phyloP scores from a whole-genome alignment of 768 basidiomycete species.

The Boletus rufocinnamomeus region DNA sequence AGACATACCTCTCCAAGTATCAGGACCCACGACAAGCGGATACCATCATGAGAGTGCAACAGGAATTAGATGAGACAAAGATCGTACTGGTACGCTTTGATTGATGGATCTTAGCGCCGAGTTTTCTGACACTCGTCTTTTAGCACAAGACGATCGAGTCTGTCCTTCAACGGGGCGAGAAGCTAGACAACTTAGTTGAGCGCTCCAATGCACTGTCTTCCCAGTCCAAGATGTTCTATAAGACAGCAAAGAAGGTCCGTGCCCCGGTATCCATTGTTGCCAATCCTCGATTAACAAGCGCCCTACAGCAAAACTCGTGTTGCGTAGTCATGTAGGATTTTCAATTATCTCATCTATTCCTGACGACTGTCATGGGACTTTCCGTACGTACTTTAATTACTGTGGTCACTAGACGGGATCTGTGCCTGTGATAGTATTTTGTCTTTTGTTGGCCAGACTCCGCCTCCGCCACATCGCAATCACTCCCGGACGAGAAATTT shows the following conservation, averaged over 20 bases:
- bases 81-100: constrained; percentile 78
- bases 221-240: constrained; percentile 98
- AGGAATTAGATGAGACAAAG: constrained; percentile 99
- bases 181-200: constrained; percentile 93
- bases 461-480: background rate
- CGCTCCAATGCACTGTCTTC: constrained; percentile 84
- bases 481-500: constrained; percentile 1
- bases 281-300: constrained; percentile 10
- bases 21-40: constrained; percentile 98
- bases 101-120: background rate
- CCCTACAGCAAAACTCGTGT: constrained; percentile 89
- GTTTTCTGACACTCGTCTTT: constrained; percentile 2
- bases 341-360: constrained; percentile 13
- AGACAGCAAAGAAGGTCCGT: constrained; percentile 97
- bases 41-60: constrained; percentile 97
- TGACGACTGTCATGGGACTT: constrained; percentile 20
- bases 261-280: background rate
- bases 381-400: constrained; percentile 24
- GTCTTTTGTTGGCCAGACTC: constrained; percentile 6
- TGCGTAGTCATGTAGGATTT: constrained; percentile 76
- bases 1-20: constrained; percentile 83
- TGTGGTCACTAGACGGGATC: constrained; percentile 8
- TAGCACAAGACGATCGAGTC: constrained; percentile 99
- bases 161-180: constrained; percentile 94
- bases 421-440: constrained; percentile 9